Percentiles rank a stretch among this genome's conserved stretches.
These are phyloP conservation scores for Candida manassasensis DNA, from an alignment of 805 yeast species.

Conservation along the genomic window DNA sequence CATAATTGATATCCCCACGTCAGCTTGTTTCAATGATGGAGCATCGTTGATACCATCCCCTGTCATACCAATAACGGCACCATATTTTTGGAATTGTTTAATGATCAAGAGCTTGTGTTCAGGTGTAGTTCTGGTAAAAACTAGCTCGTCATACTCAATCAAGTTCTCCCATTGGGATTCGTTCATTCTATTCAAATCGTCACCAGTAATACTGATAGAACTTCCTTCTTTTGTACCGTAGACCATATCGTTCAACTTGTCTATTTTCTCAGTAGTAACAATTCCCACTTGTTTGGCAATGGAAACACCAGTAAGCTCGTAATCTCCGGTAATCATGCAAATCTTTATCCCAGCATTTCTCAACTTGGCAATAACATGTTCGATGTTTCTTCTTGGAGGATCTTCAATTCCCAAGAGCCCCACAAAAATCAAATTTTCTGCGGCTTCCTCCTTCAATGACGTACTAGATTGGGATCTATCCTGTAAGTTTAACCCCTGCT, in stretches of 20 bases:
- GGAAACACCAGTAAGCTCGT: conserved; percentile 46
- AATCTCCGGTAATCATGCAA: conserved; percentile 51
- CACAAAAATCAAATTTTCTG: conserved; percentile 15
- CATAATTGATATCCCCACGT: conserved; percentile 26
- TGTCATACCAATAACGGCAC: conserved; percentile 29
- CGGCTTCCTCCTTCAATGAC: conserved; percentile 12
- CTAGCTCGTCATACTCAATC: conserved; percentile 34
- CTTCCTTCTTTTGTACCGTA: conserved; percentile 12
- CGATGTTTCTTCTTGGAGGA: conserved; percentile 38
- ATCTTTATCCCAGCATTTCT: conserved; percentile 38
- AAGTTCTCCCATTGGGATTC: conserved; percentile 42
- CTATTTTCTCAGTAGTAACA: conserved; percentile 18
- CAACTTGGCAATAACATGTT: conserved; percentile 25
- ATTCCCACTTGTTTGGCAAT: conserved; percentile 44
- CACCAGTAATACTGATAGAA: conserved; percentile 31
- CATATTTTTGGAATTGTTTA: conserved; percentile 36
- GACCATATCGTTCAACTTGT: conserved; percentile 9
- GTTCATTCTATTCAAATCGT: conserved; percentile 23
- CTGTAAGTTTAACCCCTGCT: conserved; percentile 8
- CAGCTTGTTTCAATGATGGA: conserved; percentile 32
- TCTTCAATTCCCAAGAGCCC: conserved; percentile 42
- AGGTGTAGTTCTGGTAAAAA: conserved; percentile 39
- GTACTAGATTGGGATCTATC: conserved; percentile 12
- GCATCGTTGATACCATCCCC: conserved; percentile 36
- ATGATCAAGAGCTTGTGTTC: conserved; percentile 50